A percentile compares a stretch with the other conserved stretches of the same genome.
phyloP scores from a whole-genome alignment of 2,329 filamentous ascomycete species.

The Talaromyces sp. region DNA sequence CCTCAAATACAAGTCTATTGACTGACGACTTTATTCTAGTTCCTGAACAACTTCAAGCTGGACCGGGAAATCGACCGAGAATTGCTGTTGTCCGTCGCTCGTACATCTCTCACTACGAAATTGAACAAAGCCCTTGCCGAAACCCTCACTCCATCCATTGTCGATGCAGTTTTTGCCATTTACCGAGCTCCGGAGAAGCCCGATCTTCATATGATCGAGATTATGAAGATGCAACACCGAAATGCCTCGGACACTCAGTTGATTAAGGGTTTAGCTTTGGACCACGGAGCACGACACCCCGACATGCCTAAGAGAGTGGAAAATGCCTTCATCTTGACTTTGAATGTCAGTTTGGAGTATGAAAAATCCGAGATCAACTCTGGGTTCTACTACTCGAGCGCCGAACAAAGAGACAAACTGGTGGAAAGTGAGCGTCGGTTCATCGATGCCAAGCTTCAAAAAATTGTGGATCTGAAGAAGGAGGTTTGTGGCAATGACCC shows the following conservation, averaged over 20 bases:
- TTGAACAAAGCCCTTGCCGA: conserved; percentile 82
- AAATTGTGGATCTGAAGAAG: conserved; percentile 98
- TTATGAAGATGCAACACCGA: conserved; percentile 99
- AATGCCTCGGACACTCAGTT: conserved; percentile 93
- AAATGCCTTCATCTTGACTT: conserved; percentile 88
- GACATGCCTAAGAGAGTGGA: conserved; percentile 97
- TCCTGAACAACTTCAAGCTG: conserved; percentile 91
- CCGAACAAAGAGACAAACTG: conserved; percentile 94
- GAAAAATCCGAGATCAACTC: conserved; percentile 99
- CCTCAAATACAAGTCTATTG: not conserved
- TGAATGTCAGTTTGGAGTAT: conserved; percentile 96
- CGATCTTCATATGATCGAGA: conserved; percentile 98
- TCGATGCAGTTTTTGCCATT: conserved; percentile 92
- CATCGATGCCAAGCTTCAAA: conserved; percentile 91
- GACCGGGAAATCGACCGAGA: conserved; percentile 84
- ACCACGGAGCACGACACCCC: conserved; percentile 92
- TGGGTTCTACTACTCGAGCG: conserved; percentile 95
- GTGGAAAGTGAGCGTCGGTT: conserved; percentile 95
- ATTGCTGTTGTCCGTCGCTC: conserved; percentile 83
- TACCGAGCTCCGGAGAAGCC: conserved; percentile 86
- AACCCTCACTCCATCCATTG: conserved; percentile 88
- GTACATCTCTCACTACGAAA: conserved; percentile 93
- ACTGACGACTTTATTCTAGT: conserved; percentile 46
- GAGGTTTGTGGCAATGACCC: conserved; percentile 88
- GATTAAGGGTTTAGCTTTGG: conserved; percentile 84